These are phyloP conservation scores for Cicer yamashitae DNA, from an alignment of 306 rosid species.

Conservation along the genomic window DNA sequence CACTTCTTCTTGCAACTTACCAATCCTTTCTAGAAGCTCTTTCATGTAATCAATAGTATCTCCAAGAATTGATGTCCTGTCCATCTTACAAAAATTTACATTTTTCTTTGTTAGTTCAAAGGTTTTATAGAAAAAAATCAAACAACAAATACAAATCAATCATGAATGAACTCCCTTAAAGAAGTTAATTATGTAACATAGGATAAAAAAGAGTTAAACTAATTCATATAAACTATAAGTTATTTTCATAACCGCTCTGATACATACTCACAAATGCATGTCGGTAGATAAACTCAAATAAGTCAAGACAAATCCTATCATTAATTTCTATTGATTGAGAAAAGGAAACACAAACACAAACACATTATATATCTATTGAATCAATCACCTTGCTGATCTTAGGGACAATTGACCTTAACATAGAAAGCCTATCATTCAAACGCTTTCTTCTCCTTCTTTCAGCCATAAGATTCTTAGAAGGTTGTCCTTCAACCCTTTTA, in stretches of 20 bases:
- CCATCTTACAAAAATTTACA: constrained; percentile 66
- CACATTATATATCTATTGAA: background rate
- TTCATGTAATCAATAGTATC: constrained; percentile 97
- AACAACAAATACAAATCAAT: constrained; percentile 18
- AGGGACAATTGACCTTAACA: constrained; percentile 93
- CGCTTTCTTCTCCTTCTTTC: constrained; percentile 88
- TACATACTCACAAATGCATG: too few relatives aligned
- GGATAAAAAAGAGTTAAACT: too few relatives aligned
- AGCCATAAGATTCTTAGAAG: constrained; percentile 95
- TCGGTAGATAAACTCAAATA: too few relatives aligned
- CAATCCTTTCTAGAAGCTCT: constrained; percentile 89
- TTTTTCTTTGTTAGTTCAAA: constrained; percentile 37
- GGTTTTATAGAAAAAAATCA: constrained; percentile 10
- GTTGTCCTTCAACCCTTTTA: constrained; percentile 80
- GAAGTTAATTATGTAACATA: too few relatives aligned
- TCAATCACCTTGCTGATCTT: constrained; percentile 89
- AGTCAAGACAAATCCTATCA: constrained; percentile 12
- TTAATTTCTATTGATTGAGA: constrained; percentile 20
- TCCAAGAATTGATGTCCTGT: constrained; percentile 97
- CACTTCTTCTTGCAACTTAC: constrained; percentile 71
- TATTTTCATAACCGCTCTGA: too few relatives aligned
- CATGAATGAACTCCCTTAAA: constrained; percentile 13
- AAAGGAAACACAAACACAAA: background rate
- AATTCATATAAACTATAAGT: too few relatives aligned
- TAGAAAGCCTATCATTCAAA: constrained; percentile 82